These are phyloP conservation scores for Maudiozyma barnettii DNA, from an alignment of 805 yeast species.

Conservation along the genomic window DNA sequence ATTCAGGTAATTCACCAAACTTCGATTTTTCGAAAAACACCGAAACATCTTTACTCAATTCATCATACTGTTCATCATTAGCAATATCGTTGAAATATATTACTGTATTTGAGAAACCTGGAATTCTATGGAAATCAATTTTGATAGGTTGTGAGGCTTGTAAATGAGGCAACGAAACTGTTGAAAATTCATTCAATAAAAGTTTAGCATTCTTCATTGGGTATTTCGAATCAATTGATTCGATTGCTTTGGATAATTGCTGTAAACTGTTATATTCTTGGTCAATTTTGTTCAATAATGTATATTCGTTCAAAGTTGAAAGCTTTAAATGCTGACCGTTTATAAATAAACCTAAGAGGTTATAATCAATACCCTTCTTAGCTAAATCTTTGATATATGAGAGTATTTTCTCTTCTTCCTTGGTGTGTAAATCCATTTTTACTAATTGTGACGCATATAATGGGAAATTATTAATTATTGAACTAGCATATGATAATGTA, in stretches of 20 bases:
- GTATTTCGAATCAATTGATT: conserved; percentile 20
- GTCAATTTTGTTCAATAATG: conserved; percentile 15
- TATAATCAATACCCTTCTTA: conserved; percentile 24
- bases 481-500: conserved; percentile 26
- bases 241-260: conserved; percentile 8
- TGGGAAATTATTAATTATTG: conserved; percentile 35
- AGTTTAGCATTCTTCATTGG: conserved; percentile 8
- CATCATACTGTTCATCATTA: conserved; percentile 43
- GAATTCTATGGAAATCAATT: conserved; percentile 25
- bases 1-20: conserved; percentile 58
- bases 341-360: conserved; percentile 24
- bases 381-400: conserved; percentile 10
- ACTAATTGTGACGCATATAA: conserved; percentile 16
- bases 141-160: conserved; percentile 25
- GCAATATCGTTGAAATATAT: conserved; percentile 75
- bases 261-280: conserved; percentile 14
- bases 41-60: conserved; percentile 34
- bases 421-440: conserved; percentile 3
- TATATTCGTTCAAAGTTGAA: conserved; percentile 15
- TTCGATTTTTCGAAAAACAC: conserved; percentile 39
- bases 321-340: conserved; percentile 26
- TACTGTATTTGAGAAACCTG: conserved; percentile 33
- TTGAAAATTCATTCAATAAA: conserved; percentile 16
- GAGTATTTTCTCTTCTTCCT: conserved; percentile 5
- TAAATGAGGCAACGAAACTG: conserved; percentile 15